Evolutionary conservation across 208 protist genomes (phyloP).

Genomic region (Trypanosoma avium): DNA sequence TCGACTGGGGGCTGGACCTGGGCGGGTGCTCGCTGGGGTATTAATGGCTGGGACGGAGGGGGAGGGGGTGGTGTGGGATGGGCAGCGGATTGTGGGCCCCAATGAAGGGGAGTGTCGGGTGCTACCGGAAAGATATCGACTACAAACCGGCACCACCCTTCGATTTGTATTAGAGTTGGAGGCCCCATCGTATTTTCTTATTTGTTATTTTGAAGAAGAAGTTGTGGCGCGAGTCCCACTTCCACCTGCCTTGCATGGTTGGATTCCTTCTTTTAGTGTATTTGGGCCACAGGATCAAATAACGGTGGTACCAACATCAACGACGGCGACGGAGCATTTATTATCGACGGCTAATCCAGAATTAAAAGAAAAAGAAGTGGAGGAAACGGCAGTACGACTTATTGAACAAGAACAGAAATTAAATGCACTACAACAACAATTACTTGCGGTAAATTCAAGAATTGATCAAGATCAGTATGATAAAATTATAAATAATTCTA

Average conservation of each 20-base stretch:
- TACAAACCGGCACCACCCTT: slow-evolving; percentile 20
- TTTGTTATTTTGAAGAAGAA: slow-evolving; percentile 28
- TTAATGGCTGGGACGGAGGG: slow-evolving; percentile 27
- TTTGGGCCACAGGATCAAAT: slow-evolving; percentile 35
- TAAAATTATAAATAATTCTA: slow-evolving; percentile 4
- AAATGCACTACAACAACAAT: slow-evolving; percentile 24
- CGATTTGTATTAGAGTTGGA: slow-evolving; percentile 30
- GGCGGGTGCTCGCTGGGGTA: slow-evolving; percentile 31
- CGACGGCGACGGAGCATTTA: neutral
- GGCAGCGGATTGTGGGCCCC: slow-evolving; percentile 32
- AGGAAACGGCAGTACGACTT: neutral
- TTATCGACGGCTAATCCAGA: slow-evolving; percentile 2
- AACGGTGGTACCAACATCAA: slow-evolving; percentile 26
- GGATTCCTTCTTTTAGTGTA: slow-evolving; percentile 34
- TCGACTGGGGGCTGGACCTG: slow-evolving; percentile 21
- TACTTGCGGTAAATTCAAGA: slow-evolving; percentile 21
- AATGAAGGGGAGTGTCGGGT: slow-evolving; percentile 25
- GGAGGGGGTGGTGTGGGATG: slow-evolving; percentile 41
- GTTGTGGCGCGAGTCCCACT: slow-evolving; percentile 26
- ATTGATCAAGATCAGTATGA: slow-evolving; percentile 26
- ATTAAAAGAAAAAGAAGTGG: neutral
- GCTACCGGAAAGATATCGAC: slow-evolving; percentile 13
- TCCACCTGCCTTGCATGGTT: slow-evolving; percentile 16
- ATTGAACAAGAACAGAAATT: slow-evolving; percentile 24
- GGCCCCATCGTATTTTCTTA: slow-evolving; percentile 26